A percentile compares a stretch with the other conserved stretches of the same genome.
These are phyloP conservation scores for Penicillium capsulatum DNA, from an alignment of 2,329 filamentous ascomycete species.

Conservation along the genomic window DNA sequence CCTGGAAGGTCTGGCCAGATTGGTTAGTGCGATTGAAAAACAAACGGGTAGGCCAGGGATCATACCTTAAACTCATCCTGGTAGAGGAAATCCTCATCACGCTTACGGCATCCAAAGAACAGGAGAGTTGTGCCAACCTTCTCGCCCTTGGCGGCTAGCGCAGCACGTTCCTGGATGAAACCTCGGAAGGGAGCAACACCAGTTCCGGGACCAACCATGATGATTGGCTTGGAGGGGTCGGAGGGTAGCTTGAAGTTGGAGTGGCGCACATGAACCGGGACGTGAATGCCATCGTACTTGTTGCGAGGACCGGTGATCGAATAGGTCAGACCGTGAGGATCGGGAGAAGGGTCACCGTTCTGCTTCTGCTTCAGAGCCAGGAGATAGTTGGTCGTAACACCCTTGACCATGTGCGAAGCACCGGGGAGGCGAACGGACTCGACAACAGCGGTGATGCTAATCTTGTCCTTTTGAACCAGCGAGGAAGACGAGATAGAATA, in stretches of 20 bases:
- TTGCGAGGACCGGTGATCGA: constrained; percentile 84
- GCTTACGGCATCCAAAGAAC: constrained; percentile 92
- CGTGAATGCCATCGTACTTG: constrained; percentile 93
- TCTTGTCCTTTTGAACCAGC: constrained; percentile 85
- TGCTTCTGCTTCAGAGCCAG: constrained; percentile 95
- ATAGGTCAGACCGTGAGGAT: constrained; percentile 80
- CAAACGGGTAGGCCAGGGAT: constrained; percentile 14
- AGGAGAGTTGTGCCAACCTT: constrained; percentile 81
- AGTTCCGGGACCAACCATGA: constrained; percentile 94
- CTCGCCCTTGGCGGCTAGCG: constrained; percentile 72
- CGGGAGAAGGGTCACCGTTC: constrained; percentile 74
- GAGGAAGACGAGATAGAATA: constrained; percentile 99
- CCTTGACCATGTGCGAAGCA: constrained; percentile 75
- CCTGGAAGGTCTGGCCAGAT: constrained; percentile 66
- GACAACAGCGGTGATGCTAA: constrained; percentile 91
- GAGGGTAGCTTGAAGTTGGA: constrained; percentile 99
- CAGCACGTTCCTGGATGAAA: constrained; percentile 90
- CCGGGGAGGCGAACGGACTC: constrained; percentile 76
- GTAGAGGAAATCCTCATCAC: constrained; percentile 89
- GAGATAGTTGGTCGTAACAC: constrained; percentile 95
- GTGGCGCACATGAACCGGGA: constrained; percentile 92
- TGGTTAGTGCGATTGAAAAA: constrained; percentile 23
- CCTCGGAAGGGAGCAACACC: constrained; percentile 94
- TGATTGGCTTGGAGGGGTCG: constrained; percentile 86
- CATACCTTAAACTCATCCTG: constrained; percentile 86